Conservation (phyloP, 148 eudicot genomes). For the Rhododendron henanense region DNA sequence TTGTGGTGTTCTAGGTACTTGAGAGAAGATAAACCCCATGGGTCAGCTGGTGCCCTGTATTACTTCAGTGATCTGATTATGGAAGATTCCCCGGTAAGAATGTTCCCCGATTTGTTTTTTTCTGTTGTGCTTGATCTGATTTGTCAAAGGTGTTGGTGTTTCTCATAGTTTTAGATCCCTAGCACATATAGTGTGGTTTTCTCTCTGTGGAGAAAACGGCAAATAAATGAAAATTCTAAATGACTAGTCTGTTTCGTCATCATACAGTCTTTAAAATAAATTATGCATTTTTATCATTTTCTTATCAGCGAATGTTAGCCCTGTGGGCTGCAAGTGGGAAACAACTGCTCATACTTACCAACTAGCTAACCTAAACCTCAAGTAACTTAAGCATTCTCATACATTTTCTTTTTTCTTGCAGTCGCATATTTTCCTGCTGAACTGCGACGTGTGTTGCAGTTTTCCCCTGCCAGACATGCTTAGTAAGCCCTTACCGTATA, state of each 20-base stretch:
- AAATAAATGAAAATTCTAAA: not conserved
- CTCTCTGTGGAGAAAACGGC: not conserved
- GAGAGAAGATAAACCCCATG: conserved; percentile 94
- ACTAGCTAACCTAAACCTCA: not conserved
- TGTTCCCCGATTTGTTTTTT: not conserved
- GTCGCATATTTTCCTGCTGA: conserved; percentile 76
- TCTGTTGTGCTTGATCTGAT: not conserved
- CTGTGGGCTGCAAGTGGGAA: not conserved
- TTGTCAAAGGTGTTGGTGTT: not conserved
- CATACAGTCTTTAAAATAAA: not conserved
- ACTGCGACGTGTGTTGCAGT: conserved; percentile 69
- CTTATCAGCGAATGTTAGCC: not conserved
- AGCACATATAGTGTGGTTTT: not conserved
- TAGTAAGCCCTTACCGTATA: conserved; percentile 31
- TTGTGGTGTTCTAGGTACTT: conserved; percentile 52
- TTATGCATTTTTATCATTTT: not conserved
- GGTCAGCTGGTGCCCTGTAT: conserved; percentile 90
- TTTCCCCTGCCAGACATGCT: conserved; percentile 72
- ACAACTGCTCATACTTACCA: not conserved
- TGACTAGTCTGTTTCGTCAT: not conserved
- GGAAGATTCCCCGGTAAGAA: conserved; percentile 80
- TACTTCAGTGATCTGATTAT: conserved; percentile 80
- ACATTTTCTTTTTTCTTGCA: conserved; percentile 30
- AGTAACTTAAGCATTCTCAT: not conserved
- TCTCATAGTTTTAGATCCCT: not conserved